Conservation (phyloP, 2,329 filamentous ascomycete species). For the Aaosphaeria arxii region DNA sequence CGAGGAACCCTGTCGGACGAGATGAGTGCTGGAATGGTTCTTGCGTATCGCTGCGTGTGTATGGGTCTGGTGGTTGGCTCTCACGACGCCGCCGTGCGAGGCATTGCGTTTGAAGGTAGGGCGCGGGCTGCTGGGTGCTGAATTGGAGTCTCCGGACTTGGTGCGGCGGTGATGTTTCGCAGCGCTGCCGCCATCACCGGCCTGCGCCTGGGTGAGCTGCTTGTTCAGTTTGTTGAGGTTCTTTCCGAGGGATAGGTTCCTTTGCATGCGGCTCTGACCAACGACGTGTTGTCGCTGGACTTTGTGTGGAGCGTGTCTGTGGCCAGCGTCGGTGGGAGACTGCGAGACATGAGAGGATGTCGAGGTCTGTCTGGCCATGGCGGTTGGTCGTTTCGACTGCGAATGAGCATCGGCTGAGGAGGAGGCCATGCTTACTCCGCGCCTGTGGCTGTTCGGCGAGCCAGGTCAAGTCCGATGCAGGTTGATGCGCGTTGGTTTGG, state of each 20-base stretch:
- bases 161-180: constrained; percentile 36
- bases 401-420: constrained; percentile 31
- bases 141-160: constrained; percentile 35
- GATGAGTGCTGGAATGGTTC: constrained; percentile 46
- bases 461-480: background rate
- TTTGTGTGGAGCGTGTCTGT: constrained; percentile 30
- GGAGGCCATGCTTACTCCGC: constrained; percentile 34
- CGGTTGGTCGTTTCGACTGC: constrained; percentile 33
- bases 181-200: constrained; percentile 24
- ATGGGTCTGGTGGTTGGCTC: constrained; percentile 29
- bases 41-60: constrained; percentile 36
- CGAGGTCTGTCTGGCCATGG: constrained; percentile 36
- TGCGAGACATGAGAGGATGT: constrained; percentile 35
- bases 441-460: constrained; percentile 14
- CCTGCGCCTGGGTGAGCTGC: constrained; percentile 21
- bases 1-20: constrained; percentile 38
- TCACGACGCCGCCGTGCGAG: constrained; percentile 37
- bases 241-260: constrained; percentile 41
- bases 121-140: constrained; percentile 35
- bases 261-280: constrained; percentile 35
- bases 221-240: constrained; percentile 42
- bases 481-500: background rate
- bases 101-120: constrained; percentile 44
- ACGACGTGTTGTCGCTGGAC: constrained; percentile 40
- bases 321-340: constrained; percentile 33